Percentiles rank a stretch among this genome's conserved stretches.
Conservation (phyloP, 164 flowering plant species). For the Amborella trichopoda region DNA sequence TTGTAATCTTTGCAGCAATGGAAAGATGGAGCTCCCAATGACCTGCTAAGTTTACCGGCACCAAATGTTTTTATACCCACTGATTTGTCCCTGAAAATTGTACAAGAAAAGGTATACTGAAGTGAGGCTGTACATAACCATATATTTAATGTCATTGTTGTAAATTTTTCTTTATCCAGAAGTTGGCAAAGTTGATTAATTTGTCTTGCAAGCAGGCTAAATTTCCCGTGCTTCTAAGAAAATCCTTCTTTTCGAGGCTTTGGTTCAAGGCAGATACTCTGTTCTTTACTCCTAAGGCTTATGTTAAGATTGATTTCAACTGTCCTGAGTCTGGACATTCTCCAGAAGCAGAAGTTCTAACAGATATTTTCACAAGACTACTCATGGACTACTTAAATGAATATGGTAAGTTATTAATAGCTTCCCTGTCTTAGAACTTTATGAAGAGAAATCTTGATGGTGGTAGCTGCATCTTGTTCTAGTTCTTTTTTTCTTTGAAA, state of each 20-base stretch:
- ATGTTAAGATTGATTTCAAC: constrained; percentile 64
- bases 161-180: too few relatives aligned
- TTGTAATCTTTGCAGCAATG: constrained; percentile 86
- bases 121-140: neutral
- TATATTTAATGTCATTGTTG: too few relatives aligned
- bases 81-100: constrained; percentile 58
- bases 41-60: constrained; percentile 58
- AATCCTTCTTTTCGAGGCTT: constrained; percentile 54
- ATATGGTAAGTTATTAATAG: constrained; percentile 49
- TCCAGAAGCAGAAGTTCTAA: constrained; percentile 74
- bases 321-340: constrained; percentile 70
- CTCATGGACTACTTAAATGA: constrained; percentile 94
- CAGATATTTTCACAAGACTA: constrained; percentile 58
- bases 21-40: constrained; percentile 56
- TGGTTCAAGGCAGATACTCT: constrained; percentile 90
- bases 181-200: too few relatives aligned
- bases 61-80: constrained; percentile 83
- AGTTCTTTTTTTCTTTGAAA: too few relatives aligned
- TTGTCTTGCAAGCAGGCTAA: constrained; percentile 31
- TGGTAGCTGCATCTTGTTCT: too few relatives aligned
- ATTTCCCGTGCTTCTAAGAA: constrained; percentile 52
- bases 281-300: constrained; percentile 81
- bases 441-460: too few relatives aligned
- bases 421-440: too few relatives aligned
- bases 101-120: constrained; percentile 38